A percentile compares a stretch with the other conserved stretches of the same genome.
These are phyloP conservation scores for Chytridium lagenaria DNA, from an alignment of 371 early-diverging fungal species.

Conservation along the genomic window DNA sequence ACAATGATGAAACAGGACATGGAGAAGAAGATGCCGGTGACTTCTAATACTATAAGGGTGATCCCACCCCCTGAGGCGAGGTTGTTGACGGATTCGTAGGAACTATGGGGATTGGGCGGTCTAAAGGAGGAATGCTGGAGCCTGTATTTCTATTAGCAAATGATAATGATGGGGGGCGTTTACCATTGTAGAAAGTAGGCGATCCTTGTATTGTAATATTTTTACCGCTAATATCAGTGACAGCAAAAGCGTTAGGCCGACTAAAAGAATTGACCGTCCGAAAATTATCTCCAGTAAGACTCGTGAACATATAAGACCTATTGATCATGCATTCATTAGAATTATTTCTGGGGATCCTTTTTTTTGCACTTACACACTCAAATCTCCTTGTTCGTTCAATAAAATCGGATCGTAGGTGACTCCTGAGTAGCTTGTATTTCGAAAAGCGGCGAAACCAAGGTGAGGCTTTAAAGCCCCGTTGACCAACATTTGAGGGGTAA, in stretches of 20 bases:
- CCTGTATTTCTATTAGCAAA: not conserved
- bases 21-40: slow-evolving; percentile 9
- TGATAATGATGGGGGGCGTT: not conserved
- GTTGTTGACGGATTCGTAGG: slow-evolving; percentile 15
- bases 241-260: not conserved
- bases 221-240: not conserved
- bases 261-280: not conserved
- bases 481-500: not conserved
- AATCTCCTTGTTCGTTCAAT: slow-evolving; percentile 1
- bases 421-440: slow-evolving; percentile 8
- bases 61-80: slow-evolving; percentile 2
- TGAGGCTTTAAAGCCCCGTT: not conserved
- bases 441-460: slow-evolving; percentile 11
- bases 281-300: not conserved
- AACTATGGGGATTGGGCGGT: not conserved
- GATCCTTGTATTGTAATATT: not conserved
- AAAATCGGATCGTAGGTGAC: slow-evolving; percentile 16
- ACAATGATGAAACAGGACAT: slow-evolving; percentile 7
- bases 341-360: no score
- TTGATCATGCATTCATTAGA: not conserved
- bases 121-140: not conserved
- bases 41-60: slow-evolving; percentile 11
- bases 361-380: slow-evolving; percentile 9
- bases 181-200: slow-evolving; percentile 17
- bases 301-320: slow-evolving; percentile 21